A percentile compares a stretch with the other conserved stretches of the same genome.
Conservation (phyloP, 768 basidiomycete genomes). For the Podaxis pistillaris region DNA sequence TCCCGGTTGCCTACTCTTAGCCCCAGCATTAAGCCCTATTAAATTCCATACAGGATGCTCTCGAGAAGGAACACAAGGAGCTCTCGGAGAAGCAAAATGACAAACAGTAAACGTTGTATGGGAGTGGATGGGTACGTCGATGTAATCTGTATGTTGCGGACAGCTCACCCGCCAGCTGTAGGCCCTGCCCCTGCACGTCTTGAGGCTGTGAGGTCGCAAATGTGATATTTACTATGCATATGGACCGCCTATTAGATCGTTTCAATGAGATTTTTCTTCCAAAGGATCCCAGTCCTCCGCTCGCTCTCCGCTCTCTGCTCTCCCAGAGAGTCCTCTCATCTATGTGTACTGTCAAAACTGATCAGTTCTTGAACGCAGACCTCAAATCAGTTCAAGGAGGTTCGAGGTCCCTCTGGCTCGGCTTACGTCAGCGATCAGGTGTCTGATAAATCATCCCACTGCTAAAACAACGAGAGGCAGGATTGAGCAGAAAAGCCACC, state of each 20-base stretch:
- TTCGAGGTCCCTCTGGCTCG: neutral
- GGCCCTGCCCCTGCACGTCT: neutral
- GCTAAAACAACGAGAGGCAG: no score
- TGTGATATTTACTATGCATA: neutral
- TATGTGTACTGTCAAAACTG: neutral
- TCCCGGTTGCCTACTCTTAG: neutral
- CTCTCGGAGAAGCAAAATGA: slow-evolving; percentile 21
- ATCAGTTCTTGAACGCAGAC: neutral
- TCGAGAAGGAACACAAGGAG: slow-evolving; percentile 25
- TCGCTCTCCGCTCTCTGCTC: neutral
- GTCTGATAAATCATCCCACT: neutral
- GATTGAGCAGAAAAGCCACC: neutral
- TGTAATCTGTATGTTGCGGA: neutral
- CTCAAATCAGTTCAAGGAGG: neutral
- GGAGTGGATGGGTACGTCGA: neutral
- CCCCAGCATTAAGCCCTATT: neutral
- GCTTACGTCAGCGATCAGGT: slow-evolving; percentile 9
- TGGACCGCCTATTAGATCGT: neutral
- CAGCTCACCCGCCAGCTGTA: neutral
- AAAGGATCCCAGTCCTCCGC: neutral
- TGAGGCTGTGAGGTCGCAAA: neutral
- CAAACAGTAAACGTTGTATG: neutral
- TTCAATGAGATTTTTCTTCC: neutral
- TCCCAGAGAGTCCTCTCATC: neutral
- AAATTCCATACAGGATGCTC: slow-evolving; percentile 21